phyloP scores from a whole-genome alignment of 768 basidiomycete species.

The Tulasnella sp. region DNA sequence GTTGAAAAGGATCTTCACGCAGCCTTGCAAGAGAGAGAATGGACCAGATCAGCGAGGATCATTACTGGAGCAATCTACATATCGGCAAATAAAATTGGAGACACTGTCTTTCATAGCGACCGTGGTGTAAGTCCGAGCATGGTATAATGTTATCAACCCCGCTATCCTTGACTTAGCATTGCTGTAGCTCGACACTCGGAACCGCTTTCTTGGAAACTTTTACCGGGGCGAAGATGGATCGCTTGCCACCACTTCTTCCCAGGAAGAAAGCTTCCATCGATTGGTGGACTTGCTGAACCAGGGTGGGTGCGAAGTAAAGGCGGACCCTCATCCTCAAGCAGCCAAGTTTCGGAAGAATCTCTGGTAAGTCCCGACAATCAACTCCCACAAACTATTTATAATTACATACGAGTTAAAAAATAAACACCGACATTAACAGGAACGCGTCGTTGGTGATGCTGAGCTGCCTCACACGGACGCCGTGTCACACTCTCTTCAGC shows the following conservation, averaged over 20 bases:
- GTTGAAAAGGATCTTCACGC: constrained; percentile 60
- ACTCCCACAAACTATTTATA: neutral
- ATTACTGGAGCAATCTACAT: neutral
- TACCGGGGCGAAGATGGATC: neutral
- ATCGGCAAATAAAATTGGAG: neutral
- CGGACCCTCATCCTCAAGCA: constrained; percentile 55
- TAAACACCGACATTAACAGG: constrained; percentile 15
- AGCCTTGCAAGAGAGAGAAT: constrained; percentile 38
- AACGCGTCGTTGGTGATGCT: constrained; percentile 50
- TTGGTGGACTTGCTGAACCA: constrained; percentile 38
- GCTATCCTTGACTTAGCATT: neutral
- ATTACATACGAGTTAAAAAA: neutral
- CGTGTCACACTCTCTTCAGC: constrained; percentile 47
- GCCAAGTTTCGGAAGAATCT: constrained; percentile 56
- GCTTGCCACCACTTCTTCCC: neutral
- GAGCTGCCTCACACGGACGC: constrained; percentile 43
- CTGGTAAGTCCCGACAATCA: constrained; percentile 32
- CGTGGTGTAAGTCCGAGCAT: neutral
- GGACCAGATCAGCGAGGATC: neutral
- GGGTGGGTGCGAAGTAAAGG: constrained; percentile 42
- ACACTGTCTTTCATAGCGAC: neutral
- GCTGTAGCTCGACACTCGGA: constrained; percentile 34
- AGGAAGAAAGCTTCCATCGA: neutral
- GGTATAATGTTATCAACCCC: neutral
- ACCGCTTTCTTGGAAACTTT: neutral